These are phyloP conservation scores for Lodderomyces margitis DNA, from an alignment of 1,139 yeast genomes.

Conservation along the genomic window DNA sequence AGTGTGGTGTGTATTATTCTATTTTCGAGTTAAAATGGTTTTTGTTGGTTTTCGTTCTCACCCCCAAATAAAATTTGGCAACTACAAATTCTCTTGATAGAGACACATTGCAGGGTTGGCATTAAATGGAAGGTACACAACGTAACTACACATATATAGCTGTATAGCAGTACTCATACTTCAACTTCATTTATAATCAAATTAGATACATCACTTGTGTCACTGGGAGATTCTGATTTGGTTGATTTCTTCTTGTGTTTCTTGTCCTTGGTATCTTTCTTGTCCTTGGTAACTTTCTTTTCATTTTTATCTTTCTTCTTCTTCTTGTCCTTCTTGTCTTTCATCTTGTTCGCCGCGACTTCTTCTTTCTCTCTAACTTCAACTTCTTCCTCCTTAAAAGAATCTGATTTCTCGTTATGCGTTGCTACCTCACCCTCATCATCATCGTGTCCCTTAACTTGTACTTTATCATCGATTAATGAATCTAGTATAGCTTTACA, in stretches of 20 bases:
- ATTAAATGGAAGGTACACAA: too few species aligned
- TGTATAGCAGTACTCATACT: neutral
- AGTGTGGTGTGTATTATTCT: neutral
- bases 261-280: neutral
- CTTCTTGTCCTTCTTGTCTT: slow-evolving; percentile 1
- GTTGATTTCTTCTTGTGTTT: neutral
- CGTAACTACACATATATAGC: too few species aligned
- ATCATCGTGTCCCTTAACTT: slow-evolving; percentile 13
- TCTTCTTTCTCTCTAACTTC: neutral
- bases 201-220: neutral
- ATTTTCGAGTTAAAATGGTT: too few species aligned
- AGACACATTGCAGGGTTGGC: too few species aligned
- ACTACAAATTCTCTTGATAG: too few species aligned
- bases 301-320: neutral
- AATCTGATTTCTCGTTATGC: neutral
- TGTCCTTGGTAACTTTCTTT: neutral
- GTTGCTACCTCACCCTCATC: slow-evolving; percentile 10
- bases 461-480: slow-evolving; percentile 12
- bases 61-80: neutral
- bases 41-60: too few species aligned
- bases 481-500: slow-evolving; percentile 12
- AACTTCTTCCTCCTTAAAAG: neutral
- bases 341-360: slow-evolving; percentile 1
- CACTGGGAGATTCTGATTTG: neutral
- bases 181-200: slow-evolving; percentile 6